A percentile compares a stretch with the other conserved stretches of the same genome.
phyloP scores from a whole-genome alignment of 805 yeast species.

The Starmerella bombi region DNA sequence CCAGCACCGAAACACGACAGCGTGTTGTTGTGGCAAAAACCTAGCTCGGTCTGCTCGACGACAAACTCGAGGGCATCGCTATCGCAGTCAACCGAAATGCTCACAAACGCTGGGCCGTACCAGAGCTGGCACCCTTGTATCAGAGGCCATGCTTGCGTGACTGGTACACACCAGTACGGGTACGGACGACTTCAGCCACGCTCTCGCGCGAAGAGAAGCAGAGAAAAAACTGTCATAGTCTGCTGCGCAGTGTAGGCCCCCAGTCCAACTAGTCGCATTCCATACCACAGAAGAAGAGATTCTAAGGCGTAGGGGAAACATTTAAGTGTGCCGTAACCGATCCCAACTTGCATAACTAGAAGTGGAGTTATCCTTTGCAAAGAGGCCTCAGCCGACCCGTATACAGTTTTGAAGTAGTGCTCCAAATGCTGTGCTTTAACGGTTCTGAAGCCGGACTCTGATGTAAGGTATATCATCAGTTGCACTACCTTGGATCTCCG shows the following conservation, averaged over 20 bases:
- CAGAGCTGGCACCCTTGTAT: constrained; percentile 95
- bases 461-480: constrained; percentile 38
- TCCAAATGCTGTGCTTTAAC: constrained; percentile 46
- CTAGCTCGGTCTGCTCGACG: too few species aligned
- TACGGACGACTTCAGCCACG: constrained; percentile 64
- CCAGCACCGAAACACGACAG: too few species aligned
- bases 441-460: constrained; percentile 41
- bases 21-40: too few species aligned
- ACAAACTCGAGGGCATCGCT: too few species aligned
- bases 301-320: constrained; percentile 49
- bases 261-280: constrained; percentile 52
- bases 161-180: constrained; percentile 81
- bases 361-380: constrained; percentile 33
- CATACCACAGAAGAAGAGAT: constrained; percentile 64
- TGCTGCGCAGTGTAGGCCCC: constrained; percentile 43
- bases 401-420: constrained; percentile 31
- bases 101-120: constrained; percentile 74
- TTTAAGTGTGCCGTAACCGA: constrained; percentile 49
- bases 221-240: constrained; percentile 54
- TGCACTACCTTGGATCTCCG: constrained; percentile 10
- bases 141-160: constrained; percentile 83
- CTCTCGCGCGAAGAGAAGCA: constrained; percentile 77
- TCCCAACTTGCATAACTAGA: constrained; percentile 51
- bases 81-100: constrained; percentile 75
- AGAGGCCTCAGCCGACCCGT: constrained; percentile 18